phyloP scores from a whole-genome alignment of 805 yeast species.

The Ogataea trehaloabstinens region DNA sequence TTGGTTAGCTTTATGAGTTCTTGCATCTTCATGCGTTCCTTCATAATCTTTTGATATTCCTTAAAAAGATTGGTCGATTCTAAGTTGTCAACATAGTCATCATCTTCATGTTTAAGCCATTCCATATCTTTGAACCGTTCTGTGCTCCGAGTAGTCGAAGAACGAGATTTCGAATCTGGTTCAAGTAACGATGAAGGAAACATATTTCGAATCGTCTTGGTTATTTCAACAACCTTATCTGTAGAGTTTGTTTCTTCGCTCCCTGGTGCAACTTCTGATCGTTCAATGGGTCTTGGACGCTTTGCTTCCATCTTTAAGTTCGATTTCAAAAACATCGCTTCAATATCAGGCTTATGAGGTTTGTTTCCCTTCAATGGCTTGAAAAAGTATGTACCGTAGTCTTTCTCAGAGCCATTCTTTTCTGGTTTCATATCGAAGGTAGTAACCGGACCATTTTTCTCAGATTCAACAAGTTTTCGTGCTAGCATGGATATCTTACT shows the following conservation, averaged over 20 bases:
- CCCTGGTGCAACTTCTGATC: background rate
- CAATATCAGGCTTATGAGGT: constrained; percentile 14
- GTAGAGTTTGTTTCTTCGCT: background rate
- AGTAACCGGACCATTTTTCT: background rate
- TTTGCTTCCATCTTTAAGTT: constrained; percentile 11
- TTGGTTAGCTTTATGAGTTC: constrained; percentile 35
- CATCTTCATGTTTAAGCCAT: constrained; percentile 31
- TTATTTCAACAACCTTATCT: constrained; percentile 10
- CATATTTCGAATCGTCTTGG: constrained; percentile 12
- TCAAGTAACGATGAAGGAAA: constrained; percentile 8
- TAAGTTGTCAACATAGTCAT: constrained; percentile 29
- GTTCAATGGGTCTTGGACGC: constrained; percentile 5
- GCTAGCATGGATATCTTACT: constrained; percentile 18
- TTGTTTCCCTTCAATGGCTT: constrained; percentile 1
- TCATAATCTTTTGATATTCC: constrained; percentile 42
- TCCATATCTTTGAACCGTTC: constrained; percentile 28
- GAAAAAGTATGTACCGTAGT: constrained; percentile 30
- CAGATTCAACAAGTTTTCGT: constrained; percentile 8
- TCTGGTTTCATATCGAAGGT: background rate
- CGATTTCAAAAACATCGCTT: constrained; percentile 19
- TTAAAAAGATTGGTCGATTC: constrained; percentile 34
- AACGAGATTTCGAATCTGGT: constrained; percentile 5
- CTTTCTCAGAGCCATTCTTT: constrained; percentile 4
- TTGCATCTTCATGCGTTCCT: constrained; percentile 39
- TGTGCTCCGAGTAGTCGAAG: constrained; percentile 16